These are phyloP conservation scores for Yamadazyma buinensis DNA, from an alignment of 1,139 yeast species.

Conservation along the genomic window DNA sequence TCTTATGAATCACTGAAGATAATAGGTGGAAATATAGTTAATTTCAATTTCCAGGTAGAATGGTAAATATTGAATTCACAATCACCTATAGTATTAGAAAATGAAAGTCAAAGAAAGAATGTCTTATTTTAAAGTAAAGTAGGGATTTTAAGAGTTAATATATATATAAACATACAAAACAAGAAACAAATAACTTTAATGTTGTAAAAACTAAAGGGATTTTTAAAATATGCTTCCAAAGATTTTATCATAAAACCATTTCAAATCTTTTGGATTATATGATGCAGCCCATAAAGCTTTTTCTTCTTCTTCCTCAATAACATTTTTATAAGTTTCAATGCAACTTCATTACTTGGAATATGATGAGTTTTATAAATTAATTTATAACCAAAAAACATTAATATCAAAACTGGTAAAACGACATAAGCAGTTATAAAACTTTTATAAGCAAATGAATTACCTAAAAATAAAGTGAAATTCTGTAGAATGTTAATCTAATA, in stretches of 20 bases:
- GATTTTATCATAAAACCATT: constrained; percentile 55
- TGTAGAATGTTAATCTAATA: constrained; percentile 68
- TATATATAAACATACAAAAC: no score
- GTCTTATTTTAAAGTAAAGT: no score
- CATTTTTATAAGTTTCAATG: constrained; percentile 61
- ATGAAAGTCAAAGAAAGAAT: no score
- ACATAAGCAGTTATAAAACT: constrained; percentile 74
- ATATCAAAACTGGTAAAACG: constrained; percentile 64
- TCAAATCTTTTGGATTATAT: constrained; percentile 37
- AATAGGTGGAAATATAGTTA: no score
- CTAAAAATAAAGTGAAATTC: constrained; percentile 72
- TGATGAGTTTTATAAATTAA: constrained; percentile 48
- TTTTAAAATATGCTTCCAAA: constrained; percentile 37
- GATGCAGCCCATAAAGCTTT: constrained; percentile 46
- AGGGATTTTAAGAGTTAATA: no score
- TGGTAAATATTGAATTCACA: no score
- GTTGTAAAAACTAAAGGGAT: no score
- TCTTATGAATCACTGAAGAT: no score
- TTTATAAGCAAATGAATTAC: constrained; percentile 47
- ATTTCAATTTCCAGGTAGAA: no score
- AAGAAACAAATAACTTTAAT: no score
- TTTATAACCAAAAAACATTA: constrained; percentile 58
- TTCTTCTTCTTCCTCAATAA: constrained; percentile 52
- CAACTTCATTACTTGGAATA: constrained; percentile 56
- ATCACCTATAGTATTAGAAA: no score